Percentiles rank a stretch among this genome's conserved stretches.
Conservation (phyloP, 1,284 basidiomycete genomes). For the Vanrija humicola region DNA sequence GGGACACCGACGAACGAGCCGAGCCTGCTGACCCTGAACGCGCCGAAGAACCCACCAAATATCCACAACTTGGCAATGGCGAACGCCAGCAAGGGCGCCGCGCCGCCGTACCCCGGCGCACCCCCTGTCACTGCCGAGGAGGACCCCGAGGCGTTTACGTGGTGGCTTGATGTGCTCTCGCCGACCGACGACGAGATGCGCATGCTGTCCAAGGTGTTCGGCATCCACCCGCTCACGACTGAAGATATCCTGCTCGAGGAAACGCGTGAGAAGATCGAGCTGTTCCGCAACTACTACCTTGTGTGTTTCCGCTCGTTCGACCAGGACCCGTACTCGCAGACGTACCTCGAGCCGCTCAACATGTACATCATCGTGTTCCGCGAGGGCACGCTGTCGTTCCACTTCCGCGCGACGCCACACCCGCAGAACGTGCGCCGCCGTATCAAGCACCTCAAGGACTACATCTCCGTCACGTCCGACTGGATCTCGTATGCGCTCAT, state of each 20-base stretch:
- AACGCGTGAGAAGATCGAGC: slow-evolving; percentile 98
- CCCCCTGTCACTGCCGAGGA: slow-evolving; percentile 11
- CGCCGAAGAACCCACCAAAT: background rate
- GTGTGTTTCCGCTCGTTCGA: slow-evolving; percentile 99
- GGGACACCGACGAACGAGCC: slow-evolving; percentile 12
- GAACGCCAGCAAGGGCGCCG: background rate
- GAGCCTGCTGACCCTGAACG: slow-evolving; percentile 6
- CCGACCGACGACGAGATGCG: slow-evolving; percentile 99
- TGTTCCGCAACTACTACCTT: slow-evolving; percentile 98
- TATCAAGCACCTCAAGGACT: slow-evolving; percentile 99
- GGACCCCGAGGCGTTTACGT: slow-evolving; percentile 69
- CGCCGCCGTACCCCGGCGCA: slow-evolving; percentile 5
- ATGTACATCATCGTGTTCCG: slow-evolving; percentile 99
- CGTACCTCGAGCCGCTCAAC: slow-evolving; percentile 95
- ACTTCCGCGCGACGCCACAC: slow-evolving; percentile 94
- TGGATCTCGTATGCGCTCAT: slow-evolving; percentile 99
- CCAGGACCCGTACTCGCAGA: slow-evolving; percentile 96
- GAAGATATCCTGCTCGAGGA: slow-evolving; percentile 99
- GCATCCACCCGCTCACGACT: slow-evolving; percentile 95
- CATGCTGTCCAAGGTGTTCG: slow-evolving; percentile 89
- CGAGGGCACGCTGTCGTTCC: slow-evolving; percentile 98
- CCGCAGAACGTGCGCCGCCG: slow-evolving; percentile 96
- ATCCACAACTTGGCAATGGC: background rate
- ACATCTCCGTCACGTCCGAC: slow-evolving; percentile 97
- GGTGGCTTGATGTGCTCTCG: slow-evolving; percentile 95